These are phyloP conservation scores for Cinchona pubescens DNA, from an alignment of 257 asterid species.

Conservation along the genomic window DNA sequence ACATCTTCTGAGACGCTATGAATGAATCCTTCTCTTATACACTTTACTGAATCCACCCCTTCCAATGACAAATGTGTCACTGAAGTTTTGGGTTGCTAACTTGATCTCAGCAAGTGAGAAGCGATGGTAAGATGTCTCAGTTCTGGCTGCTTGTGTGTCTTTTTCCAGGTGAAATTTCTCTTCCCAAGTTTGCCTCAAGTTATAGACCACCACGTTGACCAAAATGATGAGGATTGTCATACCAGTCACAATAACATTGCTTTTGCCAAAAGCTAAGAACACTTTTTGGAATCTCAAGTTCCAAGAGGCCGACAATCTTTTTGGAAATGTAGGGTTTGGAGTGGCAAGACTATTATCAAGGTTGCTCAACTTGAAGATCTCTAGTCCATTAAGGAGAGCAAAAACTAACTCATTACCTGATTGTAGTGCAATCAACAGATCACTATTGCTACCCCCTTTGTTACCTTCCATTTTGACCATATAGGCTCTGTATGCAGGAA, in stretches of 20 bases:
- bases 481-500: background rate
- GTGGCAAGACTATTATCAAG: conserved; percentile 5
- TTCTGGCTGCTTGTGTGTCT: background rate
- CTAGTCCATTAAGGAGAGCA: conserved; percentile 2
- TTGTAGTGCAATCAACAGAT: conserved; percentile 8
- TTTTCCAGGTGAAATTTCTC: background rate
- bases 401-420: background rate
- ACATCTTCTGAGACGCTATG: background rate
- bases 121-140: background rate
- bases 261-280: background rate
- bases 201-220: background rate
- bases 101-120: conserved; percentile 12
- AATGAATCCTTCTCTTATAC: conserved; percentile 16
- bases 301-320: background rate
- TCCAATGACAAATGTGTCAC: conserved; percentile 3
- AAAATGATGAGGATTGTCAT: background rate
- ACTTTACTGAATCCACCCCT: conserved; percentile 11
- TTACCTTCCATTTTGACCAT: conserved; percentile 12
- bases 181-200: conserved; percentile 1
- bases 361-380: conserved; percentile 23
- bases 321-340: conserved; percentile 2
- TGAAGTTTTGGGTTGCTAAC: conserved; percentile 11
- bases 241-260: background rate
- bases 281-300: background rate
- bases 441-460: background rate